A percentile compares a stretch with the other conserved stretches of the same genome.
phyloP scores from a whole-genome alignment of 1,284 basidiomycete species.

The Ganoderma lingzhi region DNA sequence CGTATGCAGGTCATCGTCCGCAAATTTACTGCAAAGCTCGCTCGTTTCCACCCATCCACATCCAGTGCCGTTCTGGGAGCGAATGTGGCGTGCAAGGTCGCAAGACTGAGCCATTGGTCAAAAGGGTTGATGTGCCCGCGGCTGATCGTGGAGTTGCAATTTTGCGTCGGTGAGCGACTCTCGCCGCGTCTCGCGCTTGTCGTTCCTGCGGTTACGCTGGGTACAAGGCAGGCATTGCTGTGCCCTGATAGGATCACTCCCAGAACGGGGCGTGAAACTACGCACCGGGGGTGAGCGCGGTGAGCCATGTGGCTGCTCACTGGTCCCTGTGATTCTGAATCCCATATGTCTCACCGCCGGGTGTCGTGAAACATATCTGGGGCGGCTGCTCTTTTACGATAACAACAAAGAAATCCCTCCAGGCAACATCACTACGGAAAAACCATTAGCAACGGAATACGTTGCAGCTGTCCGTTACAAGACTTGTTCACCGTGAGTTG shows the following conservation, averaged over 20 bases:
- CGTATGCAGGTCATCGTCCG: neutral
- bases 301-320: neutral
- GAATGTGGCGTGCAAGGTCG: neutral
- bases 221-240: neutral
- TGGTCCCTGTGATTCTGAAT: neutral
- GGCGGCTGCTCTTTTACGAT: neutral
- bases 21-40: neutral
- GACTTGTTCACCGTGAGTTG: neutral
- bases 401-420: neutral
- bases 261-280: neutral
- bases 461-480: neutral
- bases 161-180: neutral
- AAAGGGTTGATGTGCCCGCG: neutral
- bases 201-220: constrained; percentile 2
- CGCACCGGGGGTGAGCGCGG: neutral
- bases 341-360: neutral
- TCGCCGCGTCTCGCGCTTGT: neutral
- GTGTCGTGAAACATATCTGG: neutral
- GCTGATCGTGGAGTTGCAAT: neutral
- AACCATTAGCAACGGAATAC: neutral
- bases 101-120: neutral
- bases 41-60: neutral
- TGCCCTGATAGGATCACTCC: constrained; percentile 1
- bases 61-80: neutral
- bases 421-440: neutral